Conservation (phyloP, 106 monocot genomes). For the Dioscorea alata region DNA sequence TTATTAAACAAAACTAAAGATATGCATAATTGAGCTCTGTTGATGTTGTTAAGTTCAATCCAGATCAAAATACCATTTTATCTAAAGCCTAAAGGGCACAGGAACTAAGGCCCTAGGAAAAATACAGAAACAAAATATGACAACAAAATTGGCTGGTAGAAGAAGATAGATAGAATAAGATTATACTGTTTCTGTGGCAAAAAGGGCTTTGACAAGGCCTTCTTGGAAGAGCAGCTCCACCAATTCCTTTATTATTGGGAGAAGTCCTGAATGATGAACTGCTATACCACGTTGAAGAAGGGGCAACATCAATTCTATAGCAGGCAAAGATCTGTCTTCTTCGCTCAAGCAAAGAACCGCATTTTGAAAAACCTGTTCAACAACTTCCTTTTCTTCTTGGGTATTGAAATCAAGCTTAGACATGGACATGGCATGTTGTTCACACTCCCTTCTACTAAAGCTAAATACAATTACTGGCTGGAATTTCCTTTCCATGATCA, state of each 20-base stretch:
- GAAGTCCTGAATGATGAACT: conserved; percentile 97
- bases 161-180: not conserved
- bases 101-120: too few relatives aligned
- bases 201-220: conserved; percentile 98
- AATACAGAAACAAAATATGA: too few relatives aligned
- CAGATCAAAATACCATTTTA: too few relatives aligned
- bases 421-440: conserved; percentile 97
- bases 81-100: too few relatives aligned
- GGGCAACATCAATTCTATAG: conserved; percentile 91
- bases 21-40: too few relatives aligned
- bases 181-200: conserved; percentile 98
- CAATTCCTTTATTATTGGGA: conserved; percentile 94
- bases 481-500: conserved; percentile 97
- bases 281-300: conserved; percentile 96
- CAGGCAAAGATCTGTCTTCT: conserved; percentile 93
- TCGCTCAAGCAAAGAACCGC: conserved; percentile 80
- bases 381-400: conserved; percentile 72
- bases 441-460: conserved; percentile 98
- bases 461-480: conserved; percentile 99
- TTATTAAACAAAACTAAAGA: not conserved
- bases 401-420: conserved; percentile 95
- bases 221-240: conserved; percentile 99
- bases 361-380: conserved; percentile 85
- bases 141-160: not conserved
- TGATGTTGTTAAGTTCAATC: too few relatives aligned